Evolutionary conservation across 2,329 filamentous ascomycete species (phyloP).

Genomic region (Cladosporium sphaerospermum): DNA sequence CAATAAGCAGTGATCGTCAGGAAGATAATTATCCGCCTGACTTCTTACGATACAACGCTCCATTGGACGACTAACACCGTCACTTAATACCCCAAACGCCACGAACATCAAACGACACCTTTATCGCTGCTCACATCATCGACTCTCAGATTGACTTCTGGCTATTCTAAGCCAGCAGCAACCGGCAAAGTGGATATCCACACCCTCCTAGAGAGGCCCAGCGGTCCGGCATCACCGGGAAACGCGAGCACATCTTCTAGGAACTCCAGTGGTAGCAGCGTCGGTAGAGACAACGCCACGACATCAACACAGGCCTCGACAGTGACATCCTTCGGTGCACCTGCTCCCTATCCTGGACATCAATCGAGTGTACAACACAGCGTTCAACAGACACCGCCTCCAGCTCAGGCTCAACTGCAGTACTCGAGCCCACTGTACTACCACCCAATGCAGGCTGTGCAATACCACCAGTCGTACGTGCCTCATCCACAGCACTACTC

Average conservation of each 20-base stretch:
- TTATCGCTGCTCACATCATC: too few species aligned
- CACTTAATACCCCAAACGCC: not conserved
- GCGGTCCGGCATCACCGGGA: slow-evolving; percentile 59
- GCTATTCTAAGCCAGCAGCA: slow-evolving; percentile 34
- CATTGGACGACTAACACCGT: not conserved
- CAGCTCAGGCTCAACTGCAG: slow-evolving; percentile 21
- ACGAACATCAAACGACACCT: slow-evolving; percentile 19
- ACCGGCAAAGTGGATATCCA: slow-evolving; percentile 91
- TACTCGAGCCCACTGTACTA: slow-evolving; percentile 20
- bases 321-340: slow-evolving; percentile 19
- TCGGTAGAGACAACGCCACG: slow-evolving; percentile 7
- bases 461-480: slow-evolving; percentile 23
- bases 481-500: slow-evolving; percentile 20
- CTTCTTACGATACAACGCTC: not conserved
- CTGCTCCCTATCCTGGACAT: slow-evolving; percentile 3
- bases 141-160: slow-evolving; percentile 21
- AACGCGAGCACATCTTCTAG: slow-evolving; percentile 38
- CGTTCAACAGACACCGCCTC: slow-evolving; percentile 18
- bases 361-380: slow-evolving; percentile 12
- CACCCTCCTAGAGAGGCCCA: slow-evolving; percentile 71
- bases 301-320: slow-evolving; percentile 14
- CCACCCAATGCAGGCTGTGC: slow-evolving; percentile 22
- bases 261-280: slow-evolving; percentile 12
- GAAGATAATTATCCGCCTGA: not conserved
- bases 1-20: not conserved